These are phyloP conservation scores for Solanum rostratum DNA, from an alignment of 257 asterid genomes.

Conservation along the genomic window DNA sequence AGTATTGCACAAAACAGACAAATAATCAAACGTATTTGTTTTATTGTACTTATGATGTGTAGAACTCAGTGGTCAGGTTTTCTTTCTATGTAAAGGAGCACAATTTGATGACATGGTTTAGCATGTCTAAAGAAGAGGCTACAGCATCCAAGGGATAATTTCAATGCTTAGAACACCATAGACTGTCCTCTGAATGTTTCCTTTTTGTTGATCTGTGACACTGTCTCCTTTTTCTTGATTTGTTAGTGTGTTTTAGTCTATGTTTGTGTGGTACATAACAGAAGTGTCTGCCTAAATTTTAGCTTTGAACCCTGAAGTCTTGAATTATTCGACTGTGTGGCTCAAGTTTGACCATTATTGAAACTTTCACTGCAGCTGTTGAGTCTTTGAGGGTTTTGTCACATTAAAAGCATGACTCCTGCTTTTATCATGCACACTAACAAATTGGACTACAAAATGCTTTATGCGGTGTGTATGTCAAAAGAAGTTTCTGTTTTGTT, in stretches of 20 bases:
- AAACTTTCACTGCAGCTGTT: not conserved
- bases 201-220: not conserved
- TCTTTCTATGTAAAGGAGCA: not conserved
- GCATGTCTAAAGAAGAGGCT: not conserved
- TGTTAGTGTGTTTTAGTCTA: not conserved
- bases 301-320: not conserved
- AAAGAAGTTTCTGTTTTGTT: not conserved
- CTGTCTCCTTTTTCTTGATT: not conserved
- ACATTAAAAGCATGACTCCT: not conserved
- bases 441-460: not conserved
- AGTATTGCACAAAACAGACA: not conserved
- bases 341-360: not conserved
- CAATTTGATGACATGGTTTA: not conserved
- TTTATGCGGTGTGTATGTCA: not conserved
- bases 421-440: not conserved
- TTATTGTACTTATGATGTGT: not conserved
- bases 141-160: not conserved
- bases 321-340: not conserved
- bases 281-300: not conserved
- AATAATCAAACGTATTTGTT: not conserved
- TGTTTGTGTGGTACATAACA: not conserved
- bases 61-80: not conserved
- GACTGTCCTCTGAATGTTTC: not conserved
- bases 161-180: not conserved
- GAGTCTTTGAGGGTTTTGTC: not conserved